Evolutionary conservation across 106 monocot genomes (phyloP).

Genomic region (Dendrobium chrysotoxum): DNA sequence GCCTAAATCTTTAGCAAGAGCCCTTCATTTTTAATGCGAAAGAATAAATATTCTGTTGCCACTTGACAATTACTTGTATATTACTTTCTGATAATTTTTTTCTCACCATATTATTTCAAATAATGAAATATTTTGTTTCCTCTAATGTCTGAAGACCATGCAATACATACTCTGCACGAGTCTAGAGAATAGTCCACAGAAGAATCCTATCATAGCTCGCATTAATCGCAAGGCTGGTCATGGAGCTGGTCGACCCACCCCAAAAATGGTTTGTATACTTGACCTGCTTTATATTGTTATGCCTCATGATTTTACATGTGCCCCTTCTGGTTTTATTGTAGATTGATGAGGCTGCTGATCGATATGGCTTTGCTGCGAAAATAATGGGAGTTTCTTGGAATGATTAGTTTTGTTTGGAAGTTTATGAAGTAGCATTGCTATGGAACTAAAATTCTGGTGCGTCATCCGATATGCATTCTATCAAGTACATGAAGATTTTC

Average conservation of each 20-base stretch:
- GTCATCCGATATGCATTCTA: not conserved
- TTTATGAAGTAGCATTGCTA: too few relatives aligned
- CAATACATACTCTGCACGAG: conserved; percentile 76
- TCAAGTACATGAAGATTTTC: too few relatives aligned
- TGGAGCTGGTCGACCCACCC: conserved; percentile 71
- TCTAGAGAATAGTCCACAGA: conserved; percentile 64
- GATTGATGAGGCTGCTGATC: conserved; percentile 89
- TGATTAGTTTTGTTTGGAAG: conserved; percentile 5
- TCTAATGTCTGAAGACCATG: conserved; percentile 53
- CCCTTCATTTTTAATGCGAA: too few relatives aligned
- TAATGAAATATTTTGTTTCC: not conserved
- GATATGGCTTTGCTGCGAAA: conserved; percentile 78
- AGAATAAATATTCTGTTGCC: too few relatives aligned
- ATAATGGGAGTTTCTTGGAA: conserved; percentile 62
- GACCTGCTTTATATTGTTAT: not conserved
- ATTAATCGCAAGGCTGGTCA: conserved; percentile 83
- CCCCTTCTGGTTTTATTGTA: conserved; percentile 2
- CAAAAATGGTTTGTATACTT: conserved; percentile 51
- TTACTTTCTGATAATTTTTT: too few relatives aligned
- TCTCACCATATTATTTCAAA: not conserved
- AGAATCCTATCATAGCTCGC: conserved; percentile 78
- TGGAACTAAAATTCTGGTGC: not conserved
- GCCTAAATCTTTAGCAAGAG: too few relatives aligned
- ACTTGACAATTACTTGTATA: too few relatives aligned
- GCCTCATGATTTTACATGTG: not conserved